A percentile compares a stretch with the other conserved stretches of the same genome.
Evolutionary conservation across 2,329 filamentous ascomycete species (phyloP).

Genomic region (Trichophyton benhamiae): DNA sequence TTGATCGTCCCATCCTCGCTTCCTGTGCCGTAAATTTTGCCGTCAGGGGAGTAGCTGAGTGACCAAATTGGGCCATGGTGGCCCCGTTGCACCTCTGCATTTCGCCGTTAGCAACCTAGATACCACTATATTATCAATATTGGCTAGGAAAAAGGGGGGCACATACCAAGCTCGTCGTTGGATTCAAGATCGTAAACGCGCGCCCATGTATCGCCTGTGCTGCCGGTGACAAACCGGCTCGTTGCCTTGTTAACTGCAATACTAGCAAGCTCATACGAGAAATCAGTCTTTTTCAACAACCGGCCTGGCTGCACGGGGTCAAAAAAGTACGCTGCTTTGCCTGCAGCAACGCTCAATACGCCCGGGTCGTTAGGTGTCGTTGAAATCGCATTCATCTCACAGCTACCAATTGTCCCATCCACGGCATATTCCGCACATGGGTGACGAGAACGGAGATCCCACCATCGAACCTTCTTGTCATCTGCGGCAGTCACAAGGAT

Average conservation of each 20-base stretch:
- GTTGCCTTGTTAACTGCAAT: conserved; percentile 75
- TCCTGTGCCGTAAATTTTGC: conserved; percentile 88
- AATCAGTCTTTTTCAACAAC: conserved; percentile 64
- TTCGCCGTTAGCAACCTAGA: conserved; percentile 14
- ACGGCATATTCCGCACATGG: conserved; percentile 66
- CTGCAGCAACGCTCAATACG: conserved; percentile 81
- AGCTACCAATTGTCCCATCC: conserved; percentile 78
- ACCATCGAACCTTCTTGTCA: conserved; percentile 89
- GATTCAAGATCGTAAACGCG: conserved; percentile 82
- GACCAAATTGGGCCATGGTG: conserved; percentile 98
- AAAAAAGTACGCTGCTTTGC: conserved; percentile 89
- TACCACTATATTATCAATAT: not conserved
- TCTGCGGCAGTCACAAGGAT: conserved; percentile 80
- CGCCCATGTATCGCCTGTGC: conserved; percentile 91
- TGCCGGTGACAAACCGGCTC: conserved; percentile 76
- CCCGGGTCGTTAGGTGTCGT: conserved; percentile 50
- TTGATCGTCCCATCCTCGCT: conserved; percentile 98
- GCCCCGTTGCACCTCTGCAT: conserved; percentile 76
- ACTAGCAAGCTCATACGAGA: conserved; percentile 77
- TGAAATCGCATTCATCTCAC: conserved; percentile 67
- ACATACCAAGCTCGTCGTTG: conserved; percentile 60
- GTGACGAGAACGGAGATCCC: conserved; percentile 66
- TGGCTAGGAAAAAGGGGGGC: not conserved
- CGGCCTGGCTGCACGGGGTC: conserved; percentile 57
- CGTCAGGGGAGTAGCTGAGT: conserved; percentile 84